phyloP scores from a whole-genome alignment of 352 stramenopile species.

The Pythium vanterpoolii region DNA sequence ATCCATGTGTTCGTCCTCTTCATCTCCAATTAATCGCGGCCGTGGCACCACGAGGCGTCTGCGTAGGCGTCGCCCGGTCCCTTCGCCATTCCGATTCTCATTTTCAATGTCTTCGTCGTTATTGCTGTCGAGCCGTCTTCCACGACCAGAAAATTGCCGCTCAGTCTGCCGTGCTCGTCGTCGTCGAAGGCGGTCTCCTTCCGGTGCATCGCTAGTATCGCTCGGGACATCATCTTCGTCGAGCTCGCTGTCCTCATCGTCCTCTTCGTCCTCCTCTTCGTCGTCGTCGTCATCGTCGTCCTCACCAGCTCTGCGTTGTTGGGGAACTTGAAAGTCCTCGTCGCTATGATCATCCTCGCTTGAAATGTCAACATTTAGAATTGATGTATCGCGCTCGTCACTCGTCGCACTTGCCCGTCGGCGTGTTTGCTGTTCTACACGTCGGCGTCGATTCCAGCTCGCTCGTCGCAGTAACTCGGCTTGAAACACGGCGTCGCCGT shows the following conservation, averaged over 20 bases:
- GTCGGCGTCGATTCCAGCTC: conserved; percentile 26
- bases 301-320: neutral
- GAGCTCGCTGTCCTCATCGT: conserved; percentile 10
- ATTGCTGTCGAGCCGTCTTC: conserved; percentile 1
- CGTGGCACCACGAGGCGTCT: conserved; percentile 16
- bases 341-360: conserved; percentile 85
- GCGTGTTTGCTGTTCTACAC: conserved; percentile 22
- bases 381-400: conserved; percentile 80
- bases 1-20: conserved; percentile 54
- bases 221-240: conserved; percentile 32
- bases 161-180: conserved; percentile 18
- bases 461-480: conserved; percentile 57
- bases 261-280: conserved; percentile 15
- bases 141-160: conserved; percentile 10
- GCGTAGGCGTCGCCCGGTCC: neutral
- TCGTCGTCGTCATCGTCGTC: conserved; percentile 21
- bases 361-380: conserved; percentile 81
- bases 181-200: conserved; percentile 24
- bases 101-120: conserved; percentile 35
- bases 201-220: conserved; percentile 17
- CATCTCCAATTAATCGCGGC: conserved; percentile 30
- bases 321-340: conserved; percentile 66
- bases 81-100: conserved; percentile 42
- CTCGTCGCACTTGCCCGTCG: conserved; percentile 37
- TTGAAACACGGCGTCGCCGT: conserved; percentile 61